Conservation (phyloP, 1,284 basidiomycete species). For the Rhodotorula sp. region DNA sequence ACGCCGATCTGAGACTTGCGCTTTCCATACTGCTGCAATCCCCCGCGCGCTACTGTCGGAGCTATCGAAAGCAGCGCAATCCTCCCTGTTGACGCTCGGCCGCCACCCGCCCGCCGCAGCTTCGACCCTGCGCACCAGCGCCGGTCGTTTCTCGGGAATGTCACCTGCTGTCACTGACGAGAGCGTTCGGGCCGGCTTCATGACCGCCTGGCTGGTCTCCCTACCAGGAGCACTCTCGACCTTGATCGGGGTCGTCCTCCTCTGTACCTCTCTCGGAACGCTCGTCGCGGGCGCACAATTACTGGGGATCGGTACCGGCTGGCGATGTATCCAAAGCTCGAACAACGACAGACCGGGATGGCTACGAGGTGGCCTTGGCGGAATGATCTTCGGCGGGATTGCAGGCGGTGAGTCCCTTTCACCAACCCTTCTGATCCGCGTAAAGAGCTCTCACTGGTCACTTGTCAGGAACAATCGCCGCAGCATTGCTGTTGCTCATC, state of each 20-base stretch:
- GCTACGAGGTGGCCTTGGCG: conserved; percentile 28
- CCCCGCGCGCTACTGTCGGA: no score
- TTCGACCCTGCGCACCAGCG: no score
- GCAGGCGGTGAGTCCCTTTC: conserved; percentile 5
- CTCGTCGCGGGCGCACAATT: conserved; percentile 17
- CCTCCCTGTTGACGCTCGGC: no score
- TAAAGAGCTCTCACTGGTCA: neutral
- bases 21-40: no score
- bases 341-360: conserved; percentile 5
- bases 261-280: conserved; percentile 8
- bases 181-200: conserved; percentile 47
- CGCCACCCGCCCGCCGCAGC: no score
- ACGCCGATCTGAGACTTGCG: no score
- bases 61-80: no score
- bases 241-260: conserved; percentile 21
- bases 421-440: no score
- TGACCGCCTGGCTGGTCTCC: conserved; percentile 78
- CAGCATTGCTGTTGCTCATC: conserved; percentile 2
- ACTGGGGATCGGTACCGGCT: neutral
- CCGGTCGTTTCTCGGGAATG: no score
- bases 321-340: neutral
- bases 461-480: conserved; percentile 8
- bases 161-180: no score
- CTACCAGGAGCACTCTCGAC: conserved; percentile 69
- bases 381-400: conserved; percentile 2